Evolutionary conservation across 805 yeast species (phyloP).

Genomic region (Isabelozyma heimii): DNA sequence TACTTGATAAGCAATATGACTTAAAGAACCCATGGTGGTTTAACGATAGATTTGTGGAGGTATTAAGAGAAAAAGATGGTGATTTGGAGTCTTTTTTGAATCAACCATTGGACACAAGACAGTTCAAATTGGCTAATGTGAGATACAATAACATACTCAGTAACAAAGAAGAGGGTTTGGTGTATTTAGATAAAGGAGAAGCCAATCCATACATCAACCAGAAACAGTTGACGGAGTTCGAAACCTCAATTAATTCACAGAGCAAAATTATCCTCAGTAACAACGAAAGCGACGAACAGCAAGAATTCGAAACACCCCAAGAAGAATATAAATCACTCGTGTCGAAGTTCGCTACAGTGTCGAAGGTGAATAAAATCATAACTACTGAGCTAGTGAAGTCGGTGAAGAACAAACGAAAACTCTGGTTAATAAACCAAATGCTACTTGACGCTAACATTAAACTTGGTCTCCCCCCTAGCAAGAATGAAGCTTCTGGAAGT

Average conservation of each 20-base stretch:
- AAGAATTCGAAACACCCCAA: slow-evolving; percentile 15
- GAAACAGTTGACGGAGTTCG: neutral
- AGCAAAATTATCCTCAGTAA: slow-evolving; percentile 7
- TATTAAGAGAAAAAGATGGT: slow-evolving; percentile 13
- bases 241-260: slow-evolving; percentile 3
- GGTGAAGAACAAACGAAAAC: slow-evolving; percentile 28
- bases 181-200: slow-evolving; percentile 2
- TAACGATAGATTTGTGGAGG: slow-evolving; percentile 23
- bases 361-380: slow-evolving; percentile 36
- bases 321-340: slow-evolving; percentile 23
- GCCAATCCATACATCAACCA: slow-evolving; percentile 1
- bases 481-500: slow-evolving; percentile 4
- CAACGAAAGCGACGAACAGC: slow-evolving; percentile 4
- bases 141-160: slow-evolving; percentile 20
- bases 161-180: slow-evolving; percentile 12
- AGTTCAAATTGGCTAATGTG: slow-evolving; percentile 28
- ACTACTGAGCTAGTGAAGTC: slow-evolving; percentile 22
- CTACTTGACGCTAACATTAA: slow-evolving; percentile 42
- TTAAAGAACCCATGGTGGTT: slow-evolving; percentile 45
- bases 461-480: slow-evolving; percentile 29
- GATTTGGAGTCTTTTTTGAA: slow-evolving; percentile 13
- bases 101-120: slow-evolving; percentile 31
- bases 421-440: slow-evolving; percentile 42
- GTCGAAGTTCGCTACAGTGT: slow-evolving; percentile 34
- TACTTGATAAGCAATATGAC: slow-evolving; percentile 32